Conservation (phyloP, 2,329 filamentous ascomycete genomes). For the Fusarium sp. region DNA sequence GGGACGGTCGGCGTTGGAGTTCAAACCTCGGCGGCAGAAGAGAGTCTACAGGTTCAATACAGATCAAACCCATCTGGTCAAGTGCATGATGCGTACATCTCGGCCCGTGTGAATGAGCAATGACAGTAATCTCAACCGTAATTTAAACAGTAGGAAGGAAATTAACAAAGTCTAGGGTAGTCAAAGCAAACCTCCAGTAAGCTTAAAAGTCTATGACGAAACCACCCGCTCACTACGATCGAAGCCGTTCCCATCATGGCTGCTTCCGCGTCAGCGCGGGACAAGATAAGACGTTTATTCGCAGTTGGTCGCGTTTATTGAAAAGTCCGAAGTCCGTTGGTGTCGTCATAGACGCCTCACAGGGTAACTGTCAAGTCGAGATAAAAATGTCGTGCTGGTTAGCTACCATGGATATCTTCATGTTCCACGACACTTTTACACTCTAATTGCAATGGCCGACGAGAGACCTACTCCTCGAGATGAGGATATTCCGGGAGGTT, state of each 20-base stretch:
- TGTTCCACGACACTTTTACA: neutral
- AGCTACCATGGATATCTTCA: neutral
- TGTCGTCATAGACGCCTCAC: slow-evolving; percentile 33
- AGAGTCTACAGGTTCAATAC: too few species aligned
- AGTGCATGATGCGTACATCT: too few species aligned
- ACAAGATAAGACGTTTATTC: neutral
- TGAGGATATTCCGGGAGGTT: slow-evolving; percentile 42
- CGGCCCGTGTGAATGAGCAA: too few species aligned
- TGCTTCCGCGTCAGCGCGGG: neutral
- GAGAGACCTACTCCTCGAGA: slow-evolving; percentile 36
- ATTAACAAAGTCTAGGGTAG: slow-evolving; percentile 10
- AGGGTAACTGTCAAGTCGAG: neutral
- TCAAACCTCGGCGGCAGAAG: too few species aligned
- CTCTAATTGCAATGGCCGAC: slow-evolving; percentile 25
- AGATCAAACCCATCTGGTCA: too few species aligned
- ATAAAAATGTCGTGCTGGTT: neutral
- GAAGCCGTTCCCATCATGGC: neutral
- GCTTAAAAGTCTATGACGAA: slow-evolving; percentile 33
- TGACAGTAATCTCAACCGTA: too few species aligned
- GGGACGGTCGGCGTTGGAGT: too few species aligned
- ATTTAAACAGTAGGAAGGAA: too few species aligned
- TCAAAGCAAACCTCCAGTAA: neutral
- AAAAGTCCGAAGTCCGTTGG: slow-evolving; percentile 31
- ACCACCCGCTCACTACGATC: neutral
- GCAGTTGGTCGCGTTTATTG: slow-evolving; percentile 10